Base-by-base conservation (phyloP, 2,329 filamentous ascomycete genomes). In the Aciculosporium take region DNA sequence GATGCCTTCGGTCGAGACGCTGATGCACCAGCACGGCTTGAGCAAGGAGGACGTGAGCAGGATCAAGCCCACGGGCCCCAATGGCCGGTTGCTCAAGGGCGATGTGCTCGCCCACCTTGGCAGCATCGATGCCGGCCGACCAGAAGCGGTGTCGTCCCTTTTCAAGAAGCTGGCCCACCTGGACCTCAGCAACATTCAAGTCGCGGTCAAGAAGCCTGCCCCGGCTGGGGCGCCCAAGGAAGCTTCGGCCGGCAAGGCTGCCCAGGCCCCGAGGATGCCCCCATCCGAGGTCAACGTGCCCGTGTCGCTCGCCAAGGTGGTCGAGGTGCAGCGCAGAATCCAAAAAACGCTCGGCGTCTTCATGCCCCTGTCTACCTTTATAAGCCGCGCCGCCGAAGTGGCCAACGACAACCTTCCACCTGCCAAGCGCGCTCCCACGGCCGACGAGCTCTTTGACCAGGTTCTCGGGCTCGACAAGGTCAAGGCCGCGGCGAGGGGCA, bases 151-250 rank as follows among this genome's bases (percentile, higher is more conserved):
- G 51, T 82, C 84, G 42, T 67, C 73, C 44, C 78, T 76, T 40
- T 80, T 94, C 56, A 69, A 76, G 45, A 81, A 86, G 61, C 76
- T 91, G 37, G 68, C 75, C 32, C 86, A 93, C 60, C 77, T 98
- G 40, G 89, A 98, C 59, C 76, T 98, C 20, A 91, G 83, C 68
- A 94, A 96, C 68, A 89, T 96, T 68, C 93, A 94, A 68, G 66
- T 89, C 45, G 81, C 80, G 37, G 60, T 67, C 41, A 67, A 68
- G 56, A 69, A 71, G 57, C 55, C 51, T 37, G 51, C 53, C 27
- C 46, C 62, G 10, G 32, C 17, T 27, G 55, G 65, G 43, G 61
- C 62, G 20, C 51, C 54, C 49, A 53, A 63, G 40, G 57, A 63
- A 40, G 56, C 61, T 17, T 7, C 28, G 32, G 32, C 18, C 29